Conservation (phyloP, 2,329 filamentous ascomycete species). For the Xylariaceae sp. region DNA sequence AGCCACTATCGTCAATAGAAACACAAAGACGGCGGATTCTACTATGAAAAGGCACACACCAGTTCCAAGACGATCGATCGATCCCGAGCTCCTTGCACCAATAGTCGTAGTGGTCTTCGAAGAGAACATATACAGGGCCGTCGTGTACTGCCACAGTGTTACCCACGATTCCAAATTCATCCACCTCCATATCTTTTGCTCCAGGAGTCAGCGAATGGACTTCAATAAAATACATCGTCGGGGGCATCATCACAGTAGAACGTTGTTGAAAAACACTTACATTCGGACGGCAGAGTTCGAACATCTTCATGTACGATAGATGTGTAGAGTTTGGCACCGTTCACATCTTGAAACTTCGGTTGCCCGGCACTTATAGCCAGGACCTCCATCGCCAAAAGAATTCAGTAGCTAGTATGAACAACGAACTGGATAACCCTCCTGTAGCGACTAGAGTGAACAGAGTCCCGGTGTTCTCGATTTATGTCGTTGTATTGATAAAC, state of each 20-base stretch:
- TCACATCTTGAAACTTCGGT: slow-evolving; percentile 16
- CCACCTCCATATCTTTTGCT: slow-evolving; percentile 22
- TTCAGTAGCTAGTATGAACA: not conserved
- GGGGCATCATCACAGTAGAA: too few relatives aligned
- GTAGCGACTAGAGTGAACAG: too few relatives aligned
- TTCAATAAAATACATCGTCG: too few relatives aligned
- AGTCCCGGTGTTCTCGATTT: too few relatives aligned
- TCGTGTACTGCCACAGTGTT: slow-evolving; percentile 25
- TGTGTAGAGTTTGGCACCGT: slow-evolving; percentile 19
- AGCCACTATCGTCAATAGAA: too few relatives aligned
- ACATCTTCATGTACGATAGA: slow-evolving; percentile 20
- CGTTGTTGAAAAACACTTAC: too few relatives aligned
- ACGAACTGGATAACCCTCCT: too few relatives aligned
- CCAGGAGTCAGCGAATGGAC: slow-evolving; percentile 11
- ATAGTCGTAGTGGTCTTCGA: slow-evolving; percentile 27
- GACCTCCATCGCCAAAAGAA: slow-evolving; percentile 23
- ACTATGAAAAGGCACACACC: slow-evolving; percentile 9
- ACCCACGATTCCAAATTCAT: slow-evolving; percentile 17
- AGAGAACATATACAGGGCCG: slow-evolving; percentile 24
- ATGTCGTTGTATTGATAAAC: too few relatives aligned
- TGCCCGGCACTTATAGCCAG: slow-evolving; percentile 22
- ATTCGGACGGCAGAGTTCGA: too few relatives aligned
- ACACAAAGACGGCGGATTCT: too few relatives aligned
- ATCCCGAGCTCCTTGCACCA: slow-evolving; percentile 23
- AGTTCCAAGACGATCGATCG: slow-evolving; percentile 19